These are phyloP conservation scores for Chlorella sorokiniana DNA, from an alignment of 139 green algal genomes.

Conservation along the genomic window DNA sequence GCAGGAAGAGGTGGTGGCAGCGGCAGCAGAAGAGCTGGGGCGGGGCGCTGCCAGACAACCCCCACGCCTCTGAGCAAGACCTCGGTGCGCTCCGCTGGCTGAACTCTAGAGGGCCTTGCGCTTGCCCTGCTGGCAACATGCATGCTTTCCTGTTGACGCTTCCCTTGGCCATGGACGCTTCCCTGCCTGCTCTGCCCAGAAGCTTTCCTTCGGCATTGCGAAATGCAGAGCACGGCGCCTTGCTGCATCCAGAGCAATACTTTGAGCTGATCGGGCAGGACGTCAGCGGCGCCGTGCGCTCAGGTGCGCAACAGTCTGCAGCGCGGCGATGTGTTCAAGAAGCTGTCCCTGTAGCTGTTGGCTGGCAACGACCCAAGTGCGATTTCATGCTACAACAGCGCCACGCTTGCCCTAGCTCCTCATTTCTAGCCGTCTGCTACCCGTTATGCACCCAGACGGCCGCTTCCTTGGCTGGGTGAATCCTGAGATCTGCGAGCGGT, in stretches of 20 bases:
- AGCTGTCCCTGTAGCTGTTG: no score
- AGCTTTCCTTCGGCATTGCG: not conserved
- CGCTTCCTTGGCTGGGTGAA: constrained; percentile 44
- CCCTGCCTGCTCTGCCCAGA: not conserved
- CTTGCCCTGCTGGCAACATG: not conserved
- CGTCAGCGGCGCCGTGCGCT: constrained; percentile 15
- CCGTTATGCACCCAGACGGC: constrained; percentile 34
- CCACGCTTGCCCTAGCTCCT: no score
- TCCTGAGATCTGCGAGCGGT: constrained; percentile 23
- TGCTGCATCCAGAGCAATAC: constrained; percentile 54
- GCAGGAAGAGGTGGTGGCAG: not conserved
- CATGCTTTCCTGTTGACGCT: not conserved
- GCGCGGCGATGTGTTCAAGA: no score
- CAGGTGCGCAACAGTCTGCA: not conserved
- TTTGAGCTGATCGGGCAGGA: constrained; percentile 43
- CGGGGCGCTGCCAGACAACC: not conserved
- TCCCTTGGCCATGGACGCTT: not conserved
- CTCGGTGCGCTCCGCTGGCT: not conserved
- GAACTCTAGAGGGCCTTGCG: not conserved
- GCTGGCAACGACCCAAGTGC: no score
- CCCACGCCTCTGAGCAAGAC: not conserved
- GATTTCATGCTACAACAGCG: no score
- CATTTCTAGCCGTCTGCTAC: not conserved
- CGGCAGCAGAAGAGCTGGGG: constrained; percentile 8
- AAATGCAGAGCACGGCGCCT: constrained; percentile 12